phyloP scores from a whole-genome alignment of 768 basidiomycete genomes.

The Kwoniella shandongensis region DNA sequence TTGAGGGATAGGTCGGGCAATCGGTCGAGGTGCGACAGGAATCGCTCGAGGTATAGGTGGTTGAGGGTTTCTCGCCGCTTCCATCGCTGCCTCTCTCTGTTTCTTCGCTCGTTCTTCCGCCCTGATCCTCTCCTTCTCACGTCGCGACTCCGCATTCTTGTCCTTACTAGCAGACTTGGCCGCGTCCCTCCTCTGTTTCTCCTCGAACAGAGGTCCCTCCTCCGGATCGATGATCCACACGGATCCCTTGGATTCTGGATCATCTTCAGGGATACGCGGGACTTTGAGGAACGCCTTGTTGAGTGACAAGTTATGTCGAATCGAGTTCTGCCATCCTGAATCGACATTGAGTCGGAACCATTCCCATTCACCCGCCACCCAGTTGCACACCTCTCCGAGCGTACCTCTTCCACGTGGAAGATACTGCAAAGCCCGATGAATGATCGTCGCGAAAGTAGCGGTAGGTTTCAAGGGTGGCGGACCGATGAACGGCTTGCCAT shows the following conservation, averaged over 20 bases:
- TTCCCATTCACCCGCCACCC: slow-evolving; percentile 84
- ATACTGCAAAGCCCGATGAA: slow-evolving; percentile 79
- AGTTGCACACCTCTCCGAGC: slow-evolving; percentile 83
- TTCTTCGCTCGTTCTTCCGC: slow-evolving; percentile 32
- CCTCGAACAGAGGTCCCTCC: slow-evolving; percentile 53
- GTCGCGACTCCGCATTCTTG: slow-evolving; percentile 33
- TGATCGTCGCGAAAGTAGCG: slow-evolving; percentile 86
- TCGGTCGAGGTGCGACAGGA: slow-evolving; percentile 23
- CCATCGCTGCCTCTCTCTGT: slow-evolving; percentile 25
- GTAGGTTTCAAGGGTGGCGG: slow-evolving; percentile 75
- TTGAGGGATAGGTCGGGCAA: slow-evolving; percentile 19
- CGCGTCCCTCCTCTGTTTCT: slow-evolving; percentile 46
- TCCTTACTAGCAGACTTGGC: slow-evolving; percentile 38
- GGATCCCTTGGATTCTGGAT: slow-evolving; percentile 70
- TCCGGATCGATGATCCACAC: slow-evolving; percentile 87
- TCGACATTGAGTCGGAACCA: slow-evolving; percentile 85
- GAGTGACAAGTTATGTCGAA: slow-evolving; percentile 92
- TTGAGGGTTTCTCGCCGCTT: slow-evolving; percentile 17
- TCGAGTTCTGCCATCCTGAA: slow-evolving; percentile 90
- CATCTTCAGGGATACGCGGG: slow-evolving; percentile 77
- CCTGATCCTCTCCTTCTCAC: slow-evolving; percentile 34
- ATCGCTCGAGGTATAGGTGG: slow-evolving; percentile 11
- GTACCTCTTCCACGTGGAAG: slow-evolving; percentile 62
- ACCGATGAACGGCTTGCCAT: slow-evolving; percentile 51
- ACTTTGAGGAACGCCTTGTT: slow-evolving; percentile 88